Percentiles rank a stretch among this genome's conserved stretches.
Evolutionary conservation across 2,329 filamentous ascomycete species (phyloP).

Genomic region (Trichothecium sympodiale): DNA sequence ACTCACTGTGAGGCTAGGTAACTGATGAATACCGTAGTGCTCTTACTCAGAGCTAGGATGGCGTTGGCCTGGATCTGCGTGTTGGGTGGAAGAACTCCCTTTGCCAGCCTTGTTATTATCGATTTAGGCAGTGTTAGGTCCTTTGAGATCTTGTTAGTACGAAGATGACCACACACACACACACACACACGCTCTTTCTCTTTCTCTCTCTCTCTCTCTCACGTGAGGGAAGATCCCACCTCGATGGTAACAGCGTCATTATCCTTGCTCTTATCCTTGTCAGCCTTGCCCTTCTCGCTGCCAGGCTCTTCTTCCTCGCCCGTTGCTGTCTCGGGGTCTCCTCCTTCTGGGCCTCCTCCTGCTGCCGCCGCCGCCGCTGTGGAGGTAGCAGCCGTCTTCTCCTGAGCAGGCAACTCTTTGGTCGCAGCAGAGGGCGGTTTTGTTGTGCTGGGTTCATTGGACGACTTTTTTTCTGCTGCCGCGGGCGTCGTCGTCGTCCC

Average conservation of each 20-base stretch:
- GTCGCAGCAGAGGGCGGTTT: too few relatives aligned
- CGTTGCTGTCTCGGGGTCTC: constrained; percentile 17
- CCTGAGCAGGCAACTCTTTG: too few relatives aligned
- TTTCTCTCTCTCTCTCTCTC: too few relatives aligned
- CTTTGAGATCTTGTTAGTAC: too few relatives aligned
- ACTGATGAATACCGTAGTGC: constrained; percentile 74
- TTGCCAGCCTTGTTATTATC: constrained; percentile 69
- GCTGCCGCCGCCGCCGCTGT: constrained; percentile 14
- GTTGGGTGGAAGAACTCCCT: constrained; percentile 68
- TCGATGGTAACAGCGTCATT: constrained; percentile 40
- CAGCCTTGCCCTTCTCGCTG: constrained; percentile 14
- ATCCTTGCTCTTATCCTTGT: constrained; percentile 22
- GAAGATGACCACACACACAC: too few relatives aligned
- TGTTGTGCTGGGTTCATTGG: too few relatives aligned
- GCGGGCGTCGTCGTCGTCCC: constrained; percentile 8
- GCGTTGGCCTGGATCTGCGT: constrained; percentile 79
- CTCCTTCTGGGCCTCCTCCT: constrained; percentile 21
- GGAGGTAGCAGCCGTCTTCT: too few relatives aligned
- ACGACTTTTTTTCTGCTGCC: too few relatives aligned
- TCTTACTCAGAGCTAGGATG: constrained; percentile 67
- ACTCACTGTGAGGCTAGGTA: constrained; percentile 66
- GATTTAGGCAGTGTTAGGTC: constrained; percentile 71
- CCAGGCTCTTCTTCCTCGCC: constrained; percentile 21
- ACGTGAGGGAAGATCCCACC: constrained; percentile 25
- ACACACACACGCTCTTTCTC: too few relatives aligned